Conservation (phyloP, 805 yeast species). For the Lachancea mirantina region DNA sequence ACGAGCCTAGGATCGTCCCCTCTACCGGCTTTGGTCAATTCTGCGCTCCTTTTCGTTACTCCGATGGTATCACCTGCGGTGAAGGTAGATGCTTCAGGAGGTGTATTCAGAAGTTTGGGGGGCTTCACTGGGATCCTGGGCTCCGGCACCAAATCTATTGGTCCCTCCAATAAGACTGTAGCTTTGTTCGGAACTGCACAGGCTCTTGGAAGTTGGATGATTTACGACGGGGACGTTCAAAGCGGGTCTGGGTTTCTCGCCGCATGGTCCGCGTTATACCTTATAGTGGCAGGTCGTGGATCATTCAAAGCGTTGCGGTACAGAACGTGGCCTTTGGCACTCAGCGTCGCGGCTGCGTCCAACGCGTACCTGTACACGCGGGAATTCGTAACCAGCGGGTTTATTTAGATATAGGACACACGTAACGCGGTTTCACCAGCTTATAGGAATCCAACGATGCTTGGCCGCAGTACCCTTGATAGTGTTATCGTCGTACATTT, state of each 20-base stretch:
- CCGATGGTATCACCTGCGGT: constrained; percentile 33
- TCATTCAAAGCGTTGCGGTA: constrained; percentile 43
- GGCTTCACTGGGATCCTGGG: constrained; percentile 3
- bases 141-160: constrained; percentile 17
- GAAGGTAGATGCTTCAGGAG: too few relatives aligned
- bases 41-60: constrained; percentile 33
- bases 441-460: constrained; percentile 56
- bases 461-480: constrained; percentile 48
- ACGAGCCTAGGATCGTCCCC: too few relatives aligned
- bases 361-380: constrained; percentile 65
- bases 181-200: constrained; percentile 54
- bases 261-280: constrained; percentile 76
- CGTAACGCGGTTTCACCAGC: constrained; percentile 40
- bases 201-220: constrained; percentile 65
- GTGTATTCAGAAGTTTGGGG: too few relatives aligned
- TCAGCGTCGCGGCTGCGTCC: constrained; percentile 51
- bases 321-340: constrained; percentile 53
- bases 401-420: constrained; percentile 4
- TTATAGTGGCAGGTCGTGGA: constrained; percentile 61
- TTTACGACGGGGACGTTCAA: constrained; percentile 64
- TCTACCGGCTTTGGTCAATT: constrained; percentile 39
- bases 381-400: constrained; percentile 48
- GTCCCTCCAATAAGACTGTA: constrained; percentile 34
- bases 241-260: constrained; percentile 75
- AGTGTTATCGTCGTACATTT: constrained; percentile 66